Evolutionary conservation across 371 early-diverging fungal genomes (phyloP).

Genomic region (Mortierella sp.): DNA sequence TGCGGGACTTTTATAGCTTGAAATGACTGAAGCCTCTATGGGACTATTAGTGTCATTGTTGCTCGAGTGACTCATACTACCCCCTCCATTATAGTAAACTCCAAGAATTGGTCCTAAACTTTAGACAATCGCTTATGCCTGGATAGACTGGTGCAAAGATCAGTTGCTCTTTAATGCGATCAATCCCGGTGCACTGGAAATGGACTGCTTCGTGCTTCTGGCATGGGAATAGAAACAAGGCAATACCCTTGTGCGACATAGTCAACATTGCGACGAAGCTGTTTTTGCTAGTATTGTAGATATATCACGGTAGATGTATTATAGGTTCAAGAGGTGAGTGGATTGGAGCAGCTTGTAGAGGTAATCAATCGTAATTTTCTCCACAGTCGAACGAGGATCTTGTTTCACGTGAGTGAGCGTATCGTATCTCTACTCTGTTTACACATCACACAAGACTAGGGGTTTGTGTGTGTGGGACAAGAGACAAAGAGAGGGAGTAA

Average conservation of each 20-base stretch:
- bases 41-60: background rate
- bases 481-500: too few species aligned
- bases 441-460: background rate
- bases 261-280: slow-evolving; percentile 6
- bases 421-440: background rate
- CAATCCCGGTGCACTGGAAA: slow-evolving; percentile 31
- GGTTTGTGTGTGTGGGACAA: background rate
- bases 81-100: slow-evolving; percentile 17
- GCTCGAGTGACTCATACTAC: background rate
- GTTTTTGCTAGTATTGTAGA: too few species aligned
- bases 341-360: background rate
- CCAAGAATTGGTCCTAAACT: slow-evolving; percentile 44
- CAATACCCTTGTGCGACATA: slow-evolving; percentile 37
- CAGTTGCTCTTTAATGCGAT: slow-evolving; percentile 41
- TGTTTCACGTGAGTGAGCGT: background rate
- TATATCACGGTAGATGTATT: too few species aligned
- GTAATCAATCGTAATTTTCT: too few species aligned
- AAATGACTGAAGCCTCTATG: background rate
- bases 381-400: too few species aligned
- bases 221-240: slow-evolving; percentile 41
- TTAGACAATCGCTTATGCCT: slow-evolving; percentile 16
- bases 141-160: slow-evolving; percentile 33
- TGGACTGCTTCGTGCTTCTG: slow-evolving; percentile 39
- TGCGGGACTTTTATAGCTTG: slow-evolving; percentile 13
- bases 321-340: background rate